Conservation (phyloP, 2,329 filamentous ascomycete genomes). For the Lasiodiplodia citricola region DNA sequence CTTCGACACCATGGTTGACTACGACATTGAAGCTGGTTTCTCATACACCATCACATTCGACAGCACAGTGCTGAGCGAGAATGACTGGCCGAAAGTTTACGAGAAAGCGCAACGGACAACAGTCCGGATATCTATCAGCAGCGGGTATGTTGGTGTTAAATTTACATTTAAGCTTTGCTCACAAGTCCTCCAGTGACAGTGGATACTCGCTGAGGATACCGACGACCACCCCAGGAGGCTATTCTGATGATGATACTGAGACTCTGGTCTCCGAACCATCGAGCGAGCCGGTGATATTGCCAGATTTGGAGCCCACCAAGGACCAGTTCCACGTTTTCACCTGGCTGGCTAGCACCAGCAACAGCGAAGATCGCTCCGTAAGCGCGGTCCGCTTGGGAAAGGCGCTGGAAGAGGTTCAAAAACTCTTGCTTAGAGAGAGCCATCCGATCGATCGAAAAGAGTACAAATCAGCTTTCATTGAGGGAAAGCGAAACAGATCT, state of each 20-base stretch:
- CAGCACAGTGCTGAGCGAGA: not conserved
- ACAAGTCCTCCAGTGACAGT: not conserved
- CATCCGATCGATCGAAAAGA: slow-evolving; percentile 5
- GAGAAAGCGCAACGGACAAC: not conserved
- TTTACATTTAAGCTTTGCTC: not conserved
- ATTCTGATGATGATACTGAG: not conserved
- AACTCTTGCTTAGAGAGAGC: slow-evolving; percentile 5
- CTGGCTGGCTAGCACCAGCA: not conserved
- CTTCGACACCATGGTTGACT: not conserved
- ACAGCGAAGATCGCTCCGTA: not conserved
- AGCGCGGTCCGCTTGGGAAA: not conserved
- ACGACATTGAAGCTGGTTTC: not conserved
- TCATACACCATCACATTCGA: not conserved
- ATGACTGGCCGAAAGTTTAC: slow-evolving; percentile 6
- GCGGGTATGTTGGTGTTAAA: not conserved
- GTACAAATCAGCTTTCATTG: slow-evolving; percentile 2
- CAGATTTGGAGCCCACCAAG: not conserved
- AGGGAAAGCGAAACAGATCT: not conserved
- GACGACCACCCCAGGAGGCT: not conserved
- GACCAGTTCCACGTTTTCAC: slow-evolving; percentile 1
- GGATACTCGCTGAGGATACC: not conserved
- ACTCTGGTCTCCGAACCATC: slow-evolving; percentile 1
- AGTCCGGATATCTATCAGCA: not conserved
- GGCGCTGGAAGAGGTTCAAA: slow-evolving; percentile 12
- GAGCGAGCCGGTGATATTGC: not conserved